Percentiles rank a stretch among this genome's conserved stretches.
phyloP scores from a whole-genome alignment of 331 rosid genomes.

The Cydonia oblonga region DNA sequence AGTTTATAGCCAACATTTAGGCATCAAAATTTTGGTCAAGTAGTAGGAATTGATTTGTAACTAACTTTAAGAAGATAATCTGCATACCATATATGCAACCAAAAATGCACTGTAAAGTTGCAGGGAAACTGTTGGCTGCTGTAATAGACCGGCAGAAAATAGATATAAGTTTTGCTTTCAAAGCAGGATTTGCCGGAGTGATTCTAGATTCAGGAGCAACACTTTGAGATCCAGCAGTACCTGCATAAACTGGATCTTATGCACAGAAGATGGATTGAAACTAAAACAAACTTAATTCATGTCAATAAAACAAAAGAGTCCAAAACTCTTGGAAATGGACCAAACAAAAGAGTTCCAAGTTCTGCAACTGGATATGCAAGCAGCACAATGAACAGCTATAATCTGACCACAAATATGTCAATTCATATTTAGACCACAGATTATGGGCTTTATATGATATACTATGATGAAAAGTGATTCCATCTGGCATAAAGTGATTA shows the following conservation, averaged over 20 bases:
- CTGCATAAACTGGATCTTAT: conserved; percentile 25
- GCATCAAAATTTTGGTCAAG: no score
- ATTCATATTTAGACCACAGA: neutral
- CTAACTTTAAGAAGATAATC: neutral
- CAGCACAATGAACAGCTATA: neutral
- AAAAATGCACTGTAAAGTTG: conserved; percentile 93
- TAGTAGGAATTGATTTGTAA: neutral
- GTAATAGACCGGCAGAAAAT: conserved; percentile 82
- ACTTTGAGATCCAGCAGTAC: conserved; percentile 52
- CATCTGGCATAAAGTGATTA: no score
- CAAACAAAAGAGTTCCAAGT: neutral
- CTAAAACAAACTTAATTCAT: neutral
- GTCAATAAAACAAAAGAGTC: neutral
- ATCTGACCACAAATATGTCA: neutral
- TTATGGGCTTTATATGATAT: neutral
- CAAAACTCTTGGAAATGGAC: neutral
- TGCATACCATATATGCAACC: conserved; percentile 78
- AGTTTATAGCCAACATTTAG: no score
- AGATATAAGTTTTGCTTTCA: conserved; percentile 80
- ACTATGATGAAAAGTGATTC: no score
- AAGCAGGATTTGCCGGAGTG: conserved; percentile 58
- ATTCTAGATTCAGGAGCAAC: conserved; percentile 58
- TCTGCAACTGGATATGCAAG: no score
- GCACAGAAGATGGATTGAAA: conserved; percentile 2
- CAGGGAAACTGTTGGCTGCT: conserved; percentile 89